These are phyloP conservation scores for Cucurbitaria berberidis DNA, from an alignment of 2,329 filamentous ascomycete species.

Conservation along the genomic window DNA sequence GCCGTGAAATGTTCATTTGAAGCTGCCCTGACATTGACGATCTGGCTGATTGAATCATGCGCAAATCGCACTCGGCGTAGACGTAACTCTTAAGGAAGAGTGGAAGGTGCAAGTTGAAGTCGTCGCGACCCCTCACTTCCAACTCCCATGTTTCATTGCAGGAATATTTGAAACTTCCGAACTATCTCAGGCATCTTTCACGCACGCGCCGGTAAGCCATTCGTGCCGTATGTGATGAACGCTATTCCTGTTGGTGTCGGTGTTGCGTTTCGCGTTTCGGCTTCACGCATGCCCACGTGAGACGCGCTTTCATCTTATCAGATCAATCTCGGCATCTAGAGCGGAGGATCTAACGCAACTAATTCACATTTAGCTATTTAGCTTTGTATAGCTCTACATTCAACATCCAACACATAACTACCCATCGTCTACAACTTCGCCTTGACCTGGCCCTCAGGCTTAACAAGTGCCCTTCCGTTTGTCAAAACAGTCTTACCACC, in stretches of 20 bases:
- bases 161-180: slow-evolving; percentile 27
- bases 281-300: slow-evolving; percentile 3
- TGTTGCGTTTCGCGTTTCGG: slow-evolving; percentile 17
- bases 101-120: neutral
- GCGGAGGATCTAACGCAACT: slow-evolving; percentile 29
- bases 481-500: slow-evolving; percentile 84
- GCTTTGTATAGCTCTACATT: neutral
- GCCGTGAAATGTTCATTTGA: neutral
- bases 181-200: slow-evolving; percentile 16
- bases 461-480: slow-evolving; percentile 83
- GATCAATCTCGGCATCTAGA: slow-evolving; percentile 19
- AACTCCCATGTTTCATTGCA: slow-evolving; percentile 9
- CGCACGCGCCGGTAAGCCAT: slow-evolving; percentile 12
- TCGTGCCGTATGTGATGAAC: slow-evolving; percentile 25
- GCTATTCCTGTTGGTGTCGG: slow-evolving; percentile 4
- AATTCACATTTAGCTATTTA: neutral
- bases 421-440: slow-evolving; percentile 43
- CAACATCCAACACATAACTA: neutral
- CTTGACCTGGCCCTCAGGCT: slow-evolving; percentile 58
- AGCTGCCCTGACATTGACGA: neutral
- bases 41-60: neutral
- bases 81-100: neutral
- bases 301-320: slow-evolving; percentile 33
- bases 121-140: neutral
- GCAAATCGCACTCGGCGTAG: neutral